phyloP scores from a whole-genome alignment of 1,284 basidiomycete species.

The Rhodotorula sp. region DNA sequence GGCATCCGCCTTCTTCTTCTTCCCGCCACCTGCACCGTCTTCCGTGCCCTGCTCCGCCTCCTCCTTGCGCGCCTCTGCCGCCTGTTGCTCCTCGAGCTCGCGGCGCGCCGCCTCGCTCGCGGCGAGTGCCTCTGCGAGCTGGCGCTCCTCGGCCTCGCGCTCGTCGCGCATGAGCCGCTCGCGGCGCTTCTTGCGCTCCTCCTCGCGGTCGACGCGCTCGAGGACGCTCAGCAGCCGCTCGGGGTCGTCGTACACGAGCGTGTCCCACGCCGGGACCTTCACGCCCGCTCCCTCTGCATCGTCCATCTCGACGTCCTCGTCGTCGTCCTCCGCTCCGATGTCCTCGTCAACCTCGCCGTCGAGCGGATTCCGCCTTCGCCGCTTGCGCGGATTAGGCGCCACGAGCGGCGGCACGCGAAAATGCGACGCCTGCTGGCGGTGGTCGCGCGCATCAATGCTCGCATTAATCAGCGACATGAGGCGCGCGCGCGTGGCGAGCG shows the following conservation, averaged over 20 bases:
- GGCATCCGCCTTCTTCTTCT: constrained; percentile 10
- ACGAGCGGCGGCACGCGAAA: constrained; percentile 62
- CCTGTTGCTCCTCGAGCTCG: constrained; percentile 50
- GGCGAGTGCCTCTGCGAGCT: constrained; percentile 53
- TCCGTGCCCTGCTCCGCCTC: neutral
- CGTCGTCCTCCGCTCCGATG: constrained; percentile 15
- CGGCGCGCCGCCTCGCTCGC: constrained; percentile 43
- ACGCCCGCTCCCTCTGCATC: constrained; percentile 11
- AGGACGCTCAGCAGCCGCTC: constrained; percentile 71
- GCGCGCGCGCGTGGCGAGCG: constrained; percentile 72
- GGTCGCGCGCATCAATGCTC: constrained; percentile 70
- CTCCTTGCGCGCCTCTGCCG: constrained; percentile 45
- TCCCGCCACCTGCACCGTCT: neutral
- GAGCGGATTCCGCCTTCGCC: constrained; percentile 18
- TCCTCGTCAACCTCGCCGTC: constrained; percentile 47
- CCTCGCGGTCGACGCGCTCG: constrained; percentile 74
- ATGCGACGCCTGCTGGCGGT: constrained; percentile 65
- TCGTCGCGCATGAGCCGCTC: constrained; percentile 71
- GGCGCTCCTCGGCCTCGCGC: constrained; percentile 57
- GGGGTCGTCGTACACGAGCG: constrained; percentile 69
- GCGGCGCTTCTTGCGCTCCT: constrained; percentile 69
- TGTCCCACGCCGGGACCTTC: constrained; percentile 69
- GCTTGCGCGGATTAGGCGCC: constrained; percentile 9
- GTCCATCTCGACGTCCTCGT: constrained; percentile 19
- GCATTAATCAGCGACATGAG: constrained; percentile 68